phyloP scores from a whole-genome alignment of 2,329 filamentous ascomycete genomes.

The Trichoderma lentiforme region DNA sequence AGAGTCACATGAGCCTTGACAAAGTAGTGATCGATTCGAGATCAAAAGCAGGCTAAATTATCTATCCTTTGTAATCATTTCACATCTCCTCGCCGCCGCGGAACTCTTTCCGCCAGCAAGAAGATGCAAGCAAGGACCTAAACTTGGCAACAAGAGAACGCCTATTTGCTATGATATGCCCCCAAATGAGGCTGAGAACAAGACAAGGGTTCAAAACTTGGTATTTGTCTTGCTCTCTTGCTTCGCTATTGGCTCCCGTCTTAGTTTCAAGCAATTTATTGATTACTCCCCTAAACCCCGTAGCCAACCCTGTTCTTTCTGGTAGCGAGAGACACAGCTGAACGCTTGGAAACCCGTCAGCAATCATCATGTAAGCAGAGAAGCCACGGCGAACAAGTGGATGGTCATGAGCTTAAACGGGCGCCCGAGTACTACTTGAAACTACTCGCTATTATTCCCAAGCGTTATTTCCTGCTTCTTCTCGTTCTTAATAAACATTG shows the following conservation, averaged over 20 bases:
- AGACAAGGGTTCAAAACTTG: background rate
- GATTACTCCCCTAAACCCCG: background rate
- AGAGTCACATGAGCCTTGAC: background rate
- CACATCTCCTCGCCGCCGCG: background rate
- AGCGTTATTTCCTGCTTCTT: background rate
- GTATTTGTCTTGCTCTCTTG: background rate
- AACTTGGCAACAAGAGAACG: background rate
- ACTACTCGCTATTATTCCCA: background rate
- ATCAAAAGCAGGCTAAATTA: background rate
- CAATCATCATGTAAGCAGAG: background rate
- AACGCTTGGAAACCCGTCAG: background rate
- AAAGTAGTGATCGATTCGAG: background rate
- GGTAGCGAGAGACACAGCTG: background rate
- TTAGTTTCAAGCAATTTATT: background rate
- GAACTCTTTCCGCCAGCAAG: background rate
- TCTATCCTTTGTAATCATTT: background rate
- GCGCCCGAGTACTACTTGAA: background rate
- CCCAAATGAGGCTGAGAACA: background rate
- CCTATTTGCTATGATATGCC: background rate
- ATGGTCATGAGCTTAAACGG: background rate
- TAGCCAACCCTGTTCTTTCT: background rate
- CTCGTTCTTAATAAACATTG: background rate
- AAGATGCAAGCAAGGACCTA: background rate
- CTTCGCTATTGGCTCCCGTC: background rate
- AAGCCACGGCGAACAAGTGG: background rate